phyloP scores from a whole-genome alignment of 192 early-diverging fungal species.

The Diversispora epigaea region DNA sequence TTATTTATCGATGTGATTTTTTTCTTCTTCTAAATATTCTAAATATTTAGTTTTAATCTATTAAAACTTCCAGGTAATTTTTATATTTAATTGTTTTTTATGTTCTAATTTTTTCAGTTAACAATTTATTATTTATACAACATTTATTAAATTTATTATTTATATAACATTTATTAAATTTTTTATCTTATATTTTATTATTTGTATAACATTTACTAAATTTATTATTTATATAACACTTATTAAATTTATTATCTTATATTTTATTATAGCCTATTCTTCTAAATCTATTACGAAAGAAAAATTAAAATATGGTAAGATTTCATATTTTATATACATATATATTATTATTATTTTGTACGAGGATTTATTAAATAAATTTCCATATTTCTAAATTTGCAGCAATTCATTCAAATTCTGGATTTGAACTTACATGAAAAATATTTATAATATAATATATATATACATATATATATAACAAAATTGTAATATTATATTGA shows the following conservation, averaged over 20 bases:
- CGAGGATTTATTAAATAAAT: not conserved
- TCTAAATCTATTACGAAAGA: constrained; percentile 13
- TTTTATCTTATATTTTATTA: too few species aligned
- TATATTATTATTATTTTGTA: too few species aligned
- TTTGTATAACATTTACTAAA: not conserved
- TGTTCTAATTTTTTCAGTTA: too few species aligned
- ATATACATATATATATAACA: too few species aligned
- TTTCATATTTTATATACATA: too few species aligned
- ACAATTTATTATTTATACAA: too few species aligned
- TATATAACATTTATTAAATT: too few species aligned
- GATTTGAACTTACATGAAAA: constrained; percentile 11
- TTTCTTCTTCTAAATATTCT: not conserved
- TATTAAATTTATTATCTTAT: not conserved
- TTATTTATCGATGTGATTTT: not conserved
- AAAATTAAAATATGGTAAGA: constrained; percentile 20
- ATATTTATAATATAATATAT: too few species aligned
- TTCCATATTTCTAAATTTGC: not conserved
- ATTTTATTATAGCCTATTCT: not conserved
- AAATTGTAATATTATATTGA: too few species aligned
- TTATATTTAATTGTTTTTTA: not conserved
- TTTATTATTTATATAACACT: not conserved
- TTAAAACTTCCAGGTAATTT: constrained; percentile 9
- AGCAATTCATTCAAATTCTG: constrained; percentile 20
- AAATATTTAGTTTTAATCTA: constrained; percentile 15
- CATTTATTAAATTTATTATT: too few species aligned